Evolutionary conservation across 164 flowering plant genomes (phyloP).

Genomic region (Platanus orientalis): DNA sequence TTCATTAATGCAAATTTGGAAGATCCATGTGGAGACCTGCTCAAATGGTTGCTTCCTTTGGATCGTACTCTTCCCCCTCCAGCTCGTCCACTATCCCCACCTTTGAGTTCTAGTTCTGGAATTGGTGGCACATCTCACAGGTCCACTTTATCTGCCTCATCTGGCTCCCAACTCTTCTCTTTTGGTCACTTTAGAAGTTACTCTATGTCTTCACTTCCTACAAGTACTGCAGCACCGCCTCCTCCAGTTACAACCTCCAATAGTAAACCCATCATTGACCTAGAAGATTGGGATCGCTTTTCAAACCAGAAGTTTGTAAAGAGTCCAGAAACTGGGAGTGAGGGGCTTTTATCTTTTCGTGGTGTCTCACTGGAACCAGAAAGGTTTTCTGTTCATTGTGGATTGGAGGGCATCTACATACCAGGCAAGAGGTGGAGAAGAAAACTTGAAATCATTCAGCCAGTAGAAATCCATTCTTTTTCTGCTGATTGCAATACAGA

Average conservation of each 20-base stretch:
- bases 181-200: constrained; percentile 89
- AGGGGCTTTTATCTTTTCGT: constrained; percentile 75
- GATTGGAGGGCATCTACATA: constrained; percentile 79
- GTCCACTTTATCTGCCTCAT: constrained; percentile 42
- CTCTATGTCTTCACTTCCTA: constrained; percentile 94
- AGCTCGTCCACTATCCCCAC: constrained; percentile 59
- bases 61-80: constrained; percentile 61
- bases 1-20: constrained; percentile 21
- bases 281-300: constrained; percentile 69
- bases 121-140: constrained; percentile 46
- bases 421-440: constrained; percentile 97
- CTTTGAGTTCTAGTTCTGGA: constrained; percentile 43
- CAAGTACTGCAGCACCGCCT: constrained; percentile 38
- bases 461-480: constrained; percentile 78
- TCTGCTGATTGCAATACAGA: constrained; percentile 90
- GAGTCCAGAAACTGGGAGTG: constrained; percentile 45
- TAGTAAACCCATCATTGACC: constrained; percentile 53
- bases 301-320: constrained; percentile 43
- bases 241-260: constrained; percentile 37
- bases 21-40: constrained; percentile 74
- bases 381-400: constrained; percentile 91
- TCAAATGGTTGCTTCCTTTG: constrained; percentile 92
- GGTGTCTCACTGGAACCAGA: constrained; percentile 81
- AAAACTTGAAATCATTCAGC: constrained; percentile 87
- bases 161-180: constrained; percentile 82